Base-by-base conservation (phyloP, 129 eudicot genomes). In the Apium graveolens region DNA sequence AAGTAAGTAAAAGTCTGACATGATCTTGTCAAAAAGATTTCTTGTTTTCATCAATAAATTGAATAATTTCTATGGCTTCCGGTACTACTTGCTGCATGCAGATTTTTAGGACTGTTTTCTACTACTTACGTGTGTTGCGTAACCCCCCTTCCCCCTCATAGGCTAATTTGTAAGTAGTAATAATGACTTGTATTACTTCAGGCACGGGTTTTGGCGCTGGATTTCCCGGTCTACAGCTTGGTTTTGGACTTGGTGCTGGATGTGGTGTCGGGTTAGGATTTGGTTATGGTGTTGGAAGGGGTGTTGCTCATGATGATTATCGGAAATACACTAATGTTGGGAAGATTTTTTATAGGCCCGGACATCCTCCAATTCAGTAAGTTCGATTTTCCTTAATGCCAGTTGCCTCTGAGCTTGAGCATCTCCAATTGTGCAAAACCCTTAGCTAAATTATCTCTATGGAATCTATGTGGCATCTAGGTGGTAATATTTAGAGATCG, bases 161-260 rank as follows among this genome's bases (percentile, higher is more conserved):
- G 51, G 51, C 53, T 16, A 57, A 24, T 57, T 57, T 57, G 4
- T 7, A 39, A 39, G 26, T 71, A 51, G n/a, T 74, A 34, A 44
- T 45, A 35, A 21, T 14, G 29, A 39, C 44, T 39, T 73, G 35
- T 45, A 13, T 78, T 71, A 27, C 66, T 83, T 80, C 80, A 93
- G 98, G 97, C 73, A 76, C 91, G 1, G 99, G 99, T 3, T 88
- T 96, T 32, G 99, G 99, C 63, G 95, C 97, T 20, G 99, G 99
- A 75, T 80, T 96, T 62, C 97, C 99, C 1, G 96, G 99, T 8
- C 37, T 96, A 51, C 96, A 92, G 84, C 80, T 96, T n/a, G 99
- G 95, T 29, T 82, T 96, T 81, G 99, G 97, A 73, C 82, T 92
- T 41, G 99, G 99, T 76, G 97, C 87, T 79, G 99, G 99, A 63